These are phyloP conservation scores for Nicotiana undulata DNA, from an alignment of 257 asterid species.

Conservation along the genomic window DNA sequence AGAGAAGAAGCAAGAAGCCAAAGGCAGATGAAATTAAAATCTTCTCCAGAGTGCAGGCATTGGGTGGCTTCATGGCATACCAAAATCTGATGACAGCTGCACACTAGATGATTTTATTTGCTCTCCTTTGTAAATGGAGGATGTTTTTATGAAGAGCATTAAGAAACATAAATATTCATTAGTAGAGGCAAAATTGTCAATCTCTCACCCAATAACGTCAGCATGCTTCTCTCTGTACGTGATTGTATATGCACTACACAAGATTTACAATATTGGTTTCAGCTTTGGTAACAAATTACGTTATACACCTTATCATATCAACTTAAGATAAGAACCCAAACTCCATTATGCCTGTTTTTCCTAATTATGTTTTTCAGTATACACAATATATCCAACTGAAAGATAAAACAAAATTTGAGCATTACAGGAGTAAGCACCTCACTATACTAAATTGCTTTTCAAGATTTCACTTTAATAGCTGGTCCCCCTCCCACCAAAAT, in stretches of 20 bases:
- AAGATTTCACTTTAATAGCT: background rate
- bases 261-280: background rate
- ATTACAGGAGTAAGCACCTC: background rate
- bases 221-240: background rate
- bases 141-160: background rate
- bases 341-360: background rate
- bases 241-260: background rate
- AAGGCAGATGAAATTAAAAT: background rate
- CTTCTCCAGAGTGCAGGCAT: background rate
- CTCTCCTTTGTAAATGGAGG: background rate
- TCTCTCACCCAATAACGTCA: background rate
- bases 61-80: background rate
- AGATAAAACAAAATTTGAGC: background rate
- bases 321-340: conserved; percentile 2
- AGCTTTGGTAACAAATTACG: background rate
- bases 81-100: background rate
- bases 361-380: background rate
- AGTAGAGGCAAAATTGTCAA: background rate
- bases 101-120: background rate
- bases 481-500: background rate
- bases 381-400: background rate
- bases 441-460: background rate
- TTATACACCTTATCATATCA: background rate
- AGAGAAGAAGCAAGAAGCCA: background rate
- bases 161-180: background rate